Evolutionary conservation across 805 yeast species (phyloP).

Genomic region (Lipomyces starkeyi): DNA sequence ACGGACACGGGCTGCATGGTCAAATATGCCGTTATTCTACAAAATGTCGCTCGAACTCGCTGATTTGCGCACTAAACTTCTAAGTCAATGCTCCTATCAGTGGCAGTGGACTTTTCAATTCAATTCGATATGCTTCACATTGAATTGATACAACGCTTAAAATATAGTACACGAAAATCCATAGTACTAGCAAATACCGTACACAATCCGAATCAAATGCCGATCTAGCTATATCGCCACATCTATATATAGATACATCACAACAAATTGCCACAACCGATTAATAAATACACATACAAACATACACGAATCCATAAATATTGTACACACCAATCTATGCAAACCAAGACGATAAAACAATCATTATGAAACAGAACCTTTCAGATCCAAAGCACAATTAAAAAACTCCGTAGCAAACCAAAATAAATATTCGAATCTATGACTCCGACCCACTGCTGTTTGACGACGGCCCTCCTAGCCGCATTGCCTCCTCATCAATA

Average conservation of each 20-base stretch:
- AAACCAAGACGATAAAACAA: background rate
- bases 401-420: background rate
- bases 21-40: too few relatives aligned
- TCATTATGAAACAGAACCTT: background rate
- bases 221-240: background rate
- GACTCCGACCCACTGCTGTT: background rate
- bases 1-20: too few relatives aligned
- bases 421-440: background rate
- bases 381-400: background rate
- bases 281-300: background rate
- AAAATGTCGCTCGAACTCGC: too few relatives aligned
- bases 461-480: conserved; percentile 8
- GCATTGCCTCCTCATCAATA: conserved; percentile 23
- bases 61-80: too few relatives aligned
- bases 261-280: background rate
- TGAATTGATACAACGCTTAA: too few relatives aligned
- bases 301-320: background rate
- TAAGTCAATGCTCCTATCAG: too few relatives aligned
- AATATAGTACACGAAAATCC: too few relatives aligned
- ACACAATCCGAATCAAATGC: too few relatives aligned
- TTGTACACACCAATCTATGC: background rate
- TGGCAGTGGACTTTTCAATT: too few relatives aligned
- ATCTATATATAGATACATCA: background rate
- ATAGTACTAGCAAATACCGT: too few relatives aligned
- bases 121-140: too few relatives aligned